phyloP scores from a whole-genome alignment of 1,139 yeast species.

The Blastobotrys aristatus region DNA sequence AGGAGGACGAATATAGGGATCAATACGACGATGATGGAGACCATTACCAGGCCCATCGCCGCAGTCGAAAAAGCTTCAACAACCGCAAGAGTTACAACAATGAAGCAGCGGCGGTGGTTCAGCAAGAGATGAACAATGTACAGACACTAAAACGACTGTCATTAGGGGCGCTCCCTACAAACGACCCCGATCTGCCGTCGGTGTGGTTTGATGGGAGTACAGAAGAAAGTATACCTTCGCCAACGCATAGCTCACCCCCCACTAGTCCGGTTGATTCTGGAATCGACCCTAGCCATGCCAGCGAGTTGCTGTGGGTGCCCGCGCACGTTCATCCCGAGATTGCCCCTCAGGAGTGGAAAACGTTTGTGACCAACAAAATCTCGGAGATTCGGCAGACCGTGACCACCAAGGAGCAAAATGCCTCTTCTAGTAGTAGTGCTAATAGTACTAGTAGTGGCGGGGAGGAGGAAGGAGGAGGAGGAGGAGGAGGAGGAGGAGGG shows the following conservation, averaged over 20 bases:
- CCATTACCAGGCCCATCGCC: background rate
- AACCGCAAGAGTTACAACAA: slow-evolving; percentile 11
- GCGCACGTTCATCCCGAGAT: slow-evolving; percentile 91
- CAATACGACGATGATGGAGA: background rate
- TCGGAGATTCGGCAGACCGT: slow-evolving; percentile 61
- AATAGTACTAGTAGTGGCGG: background rate
- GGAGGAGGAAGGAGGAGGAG: background rate
- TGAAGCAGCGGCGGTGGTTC: slow-evolving; percentile 37
- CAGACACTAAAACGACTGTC: slow-evolving; percentile 45
- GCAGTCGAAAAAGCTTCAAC: background rate
- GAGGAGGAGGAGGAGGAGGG: too few relatives aligned
- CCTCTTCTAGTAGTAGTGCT: background rate
- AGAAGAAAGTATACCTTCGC: background rate
- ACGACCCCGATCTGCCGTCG: slow-evolving; percentile 45
- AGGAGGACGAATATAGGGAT: background rate
- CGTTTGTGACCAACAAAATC: slow-evolving; percentile 74
- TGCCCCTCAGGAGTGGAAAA: slow-evolving; percentile 85
- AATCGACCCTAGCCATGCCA: slow-evolving; percentile 23
- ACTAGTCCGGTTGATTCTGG: background rate
- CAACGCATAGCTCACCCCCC: background rate
- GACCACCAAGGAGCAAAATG: slow-evolving; percentile 2
- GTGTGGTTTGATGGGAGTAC: slow-evolving; percentile 17
- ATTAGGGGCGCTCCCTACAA: slow-evolving; percentile 39
- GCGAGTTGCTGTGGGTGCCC: slow-evolving; percentile 75
- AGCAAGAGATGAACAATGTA: slow-evolving; percentile 45